These are phyloP conservation scores for Cercophora scortea DNA, from an alignment of 495 filamentous ascomycete species.

Conservation along the genomic window DNA sequence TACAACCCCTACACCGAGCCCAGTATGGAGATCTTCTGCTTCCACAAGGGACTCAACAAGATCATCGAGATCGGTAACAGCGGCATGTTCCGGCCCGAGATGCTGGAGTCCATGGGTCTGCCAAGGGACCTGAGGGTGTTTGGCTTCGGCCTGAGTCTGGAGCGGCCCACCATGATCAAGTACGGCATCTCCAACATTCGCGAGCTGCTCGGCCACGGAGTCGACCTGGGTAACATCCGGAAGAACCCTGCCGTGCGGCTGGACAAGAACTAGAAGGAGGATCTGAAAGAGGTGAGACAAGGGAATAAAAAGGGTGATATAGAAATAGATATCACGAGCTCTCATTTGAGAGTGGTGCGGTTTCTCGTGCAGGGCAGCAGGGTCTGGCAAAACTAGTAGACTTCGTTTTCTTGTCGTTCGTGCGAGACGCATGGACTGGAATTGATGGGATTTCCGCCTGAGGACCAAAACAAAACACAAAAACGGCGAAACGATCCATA, in stretches of 20 bases:
- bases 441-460: too few species aligned
- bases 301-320: too few species aligned
- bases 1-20: conserved; percentile 68
- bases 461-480: too few species aligned
- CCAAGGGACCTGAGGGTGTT: conserved; percentile 83
- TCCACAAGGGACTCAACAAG: conserved; percentile 80
- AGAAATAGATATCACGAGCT: too few species aligned
- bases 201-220: conserved; percentile 78
- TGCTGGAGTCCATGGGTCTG: conserved; percentile 74
- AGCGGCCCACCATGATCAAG: conserved; percentile 97
- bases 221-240: conserved; percentile 74
- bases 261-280: background rate
- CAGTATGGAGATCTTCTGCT: conserved; percentile 92
- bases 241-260: conserved; percentile 75
- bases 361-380: too few species aligned
- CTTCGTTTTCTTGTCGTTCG: too few species aligned
- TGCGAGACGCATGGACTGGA: too few species aligned
- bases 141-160: conserved; percentile 83
- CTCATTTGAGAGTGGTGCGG: too few species aligned
- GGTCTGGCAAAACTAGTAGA: too few species aligned
- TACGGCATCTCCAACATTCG: conserved; percentile 80
- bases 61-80: conserved; percentile 97
- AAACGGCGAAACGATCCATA: too few species aligned
- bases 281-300: background rate
- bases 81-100: conserved; percentile 96